A percentile compares a stretch with the other conserved stretches of the same genome.
These are phyloP conservation scores for Penicillium silybi DNA, from an alignment of 495 filamentous ascomycete species.

Conservation along the genomic window DNA sequence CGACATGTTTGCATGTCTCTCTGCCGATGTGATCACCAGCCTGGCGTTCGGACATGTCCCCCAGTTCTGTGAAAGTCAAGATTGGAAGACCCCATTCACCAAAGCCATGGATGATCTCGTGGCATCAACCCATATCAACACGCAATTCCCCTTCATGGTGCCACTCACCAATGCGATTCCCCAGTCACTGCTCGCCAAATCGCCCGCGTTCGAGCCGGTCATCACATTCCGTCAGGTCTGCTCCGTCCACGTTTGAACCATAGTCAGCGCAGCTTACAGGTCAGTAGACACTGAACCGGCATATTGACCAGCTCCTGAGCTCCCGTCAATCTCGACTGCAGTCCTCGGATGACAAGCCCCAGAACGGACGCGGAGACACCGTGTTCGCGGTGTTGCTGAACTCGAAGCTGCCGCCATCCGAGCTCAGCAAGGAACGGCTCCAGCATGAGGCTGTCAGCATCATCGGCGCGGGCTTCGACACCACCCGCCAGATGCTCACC, in stretches of 20 bases:
- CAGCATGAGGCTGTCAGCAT: constrained; percentile 35
- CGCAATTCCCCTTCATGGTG: neutral
- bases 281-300: too few relatives aligned
- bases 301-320: too few relatives aligned
- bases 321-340: too few relatives aligned
- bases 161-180: neutral
- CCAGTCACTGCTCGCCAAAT: too few relatives aligned
- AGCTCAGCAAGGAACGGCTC: constrained; percentile 30
- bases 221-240: too few relatives aligned
- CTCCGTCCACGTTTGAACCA: too few relatives aligned
- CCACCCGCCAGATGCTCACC: constrained; percentile 19
- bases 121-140: constrained; percentile 8
- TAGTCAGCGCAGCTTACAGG: too few relatives aligned
- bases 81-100: constrained; percentile 11
- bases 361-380: too few relatives aligned
- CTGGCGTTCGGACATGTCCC: neutral
- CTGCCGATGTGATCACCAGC: neutral
- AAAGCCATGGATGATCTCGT: constrained; percentile 9
- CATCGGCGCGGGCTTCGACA: constrained; percentile 38
- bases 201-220: too few relatives aligned
- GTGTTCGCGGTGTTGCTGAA: constrained; percentile 38
- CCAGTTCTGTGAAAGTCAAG: constrained; percentile 4
- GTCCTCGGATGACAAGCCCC: too few relatives aligned
- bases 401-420: constrained; percentile 19
- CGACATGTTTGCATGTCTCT: neutral